Evolutionary conservation across 179 eudicot genomes (phyloP), one percentile per base, ranked within the genome.

Genomic region (Silene noctiflora): DNA sequence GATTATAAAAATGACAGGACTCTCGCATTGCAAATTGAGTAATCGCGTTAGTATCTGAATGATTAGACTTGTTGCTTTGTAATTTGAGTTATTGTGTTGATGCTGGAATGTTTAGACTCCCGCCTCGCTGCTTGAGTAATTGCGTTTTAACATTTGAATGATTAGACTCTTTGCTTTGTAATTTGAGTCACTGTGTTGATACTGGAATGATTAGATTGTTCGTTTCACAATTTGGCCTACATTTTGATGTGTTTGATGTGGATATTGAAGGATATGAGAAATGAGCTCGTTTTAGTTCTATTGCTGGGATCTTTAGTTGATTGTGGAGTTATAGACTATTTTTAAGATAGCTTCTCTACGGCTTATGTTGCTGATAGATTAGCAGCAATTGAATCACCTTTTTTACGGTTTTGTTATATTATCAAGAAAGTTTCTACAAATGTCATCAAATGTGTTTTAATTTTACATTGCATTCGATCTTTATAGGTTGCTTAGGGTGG

Each of bases 171-270:
- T 55, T 16, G 14, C n/a, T 22, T 20, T 0, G 10, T 21, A 21
- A 71, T 39, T 42, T 24, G 42, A 71, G 74, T 71, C 5, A 24
- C 2, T 71, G 6, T n/a, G 61, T 71, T 71, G 59, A 24, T 29
- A 25, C 19, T 8, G 19, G 42, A 55, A 72, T 55, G 25, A 72
- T 55, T 55, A 55, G 75, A 56, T 8, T 55, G 46, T 56, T 42
- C 7, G 46, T 13, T 61, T 17, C 27, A n/a, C 9, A 46, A 11
- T 24, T 25, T 56, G 64, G 48, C 73, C 3, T 48, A 48, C 12
- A 25, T 51, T 51, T 48, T 24, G 14, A 4, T 56, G 74, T 16
- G 24, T 29, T 31, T 17, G 46, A 27, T 4, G 31, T 71, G 3
- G 75, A 70, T 14, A 19, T 13, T 70, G 39, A 70, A 48, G n/a